These are phyloP conservation scores for Fusarium subglutinans DNA, from an alignment of 2,329 filamentous ascomycete species.

Conservation along the genomic window DNA sequence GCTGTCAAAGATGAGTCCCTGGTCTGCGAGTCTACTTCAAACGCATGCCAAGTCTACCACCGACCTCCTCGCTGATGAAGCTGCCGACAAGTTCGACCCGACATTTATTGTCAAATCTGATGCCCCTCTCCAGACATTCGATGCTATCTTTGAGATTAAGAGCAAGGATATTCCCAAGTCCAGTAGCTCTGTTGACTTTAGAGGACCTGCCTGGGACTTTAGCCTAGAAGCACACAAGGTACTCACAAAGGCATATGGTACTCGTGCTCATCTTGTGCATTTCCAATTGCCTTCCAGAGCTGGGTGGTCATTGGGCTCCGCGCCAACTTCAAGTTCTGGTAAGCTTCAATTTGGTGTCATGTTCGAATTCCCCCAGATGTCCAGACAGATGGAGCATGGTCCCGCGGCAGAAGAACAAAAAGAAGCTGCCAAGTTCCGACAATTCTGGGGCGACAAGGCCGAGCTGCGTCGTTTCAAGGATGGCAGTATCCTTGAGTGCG, in stretches of 20 bases:
- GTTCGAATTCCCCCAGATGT: conserved; percentile 76
- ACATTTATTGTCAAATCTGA: conserved; percentile 78
- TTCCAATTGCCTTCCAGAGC: conserved; percentile 54
- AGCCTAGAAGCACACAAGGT: conserved; percentile 69
- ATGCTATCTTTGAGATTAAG: conserved; percentile 55
- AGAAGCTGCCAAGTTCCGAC: conserved; percentile 81
- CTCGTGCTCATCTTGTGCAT: conserved; percentile 76
- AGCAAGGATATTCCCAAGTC: conserved; percentile 43
- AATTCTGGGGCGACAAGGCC: conserved; percentile 94
- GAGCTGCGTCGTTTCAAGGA: conserved; percentile 95
- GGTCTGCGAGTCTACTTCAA: conserved; percentile 79
- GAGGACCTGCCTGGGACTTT: conserved; percentile 56
- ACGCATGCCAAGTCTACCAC: conserved; percentile 80
- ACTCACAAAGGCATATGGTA: conserved; percentile 76
- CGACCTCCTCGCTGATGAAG: conserved; percentile 76
- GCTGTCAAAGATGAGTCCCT: conserved; percentile 88
- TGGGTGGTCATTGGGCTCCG: conserved; percentile 44
- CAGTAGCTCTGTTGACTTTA: conserved; percentile 50
- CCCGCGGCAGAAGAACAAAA: conserved; percentile 87
- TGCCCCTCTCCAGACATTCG: conserved; percentile 64
- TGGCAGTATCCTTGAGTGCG: conserved; percentile 89
- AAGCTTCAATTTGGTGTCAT: conserved; percentile 72
- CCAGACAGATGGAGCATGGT: conserved; percentile 85
- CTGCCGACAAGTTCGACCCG: conserved; percentile 82
- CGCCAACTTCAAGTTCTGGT: conserved; percentile 37